Conservation (phyloP, 768 basidiomycete species). For the Crassisporium funariophilum region DNA sequence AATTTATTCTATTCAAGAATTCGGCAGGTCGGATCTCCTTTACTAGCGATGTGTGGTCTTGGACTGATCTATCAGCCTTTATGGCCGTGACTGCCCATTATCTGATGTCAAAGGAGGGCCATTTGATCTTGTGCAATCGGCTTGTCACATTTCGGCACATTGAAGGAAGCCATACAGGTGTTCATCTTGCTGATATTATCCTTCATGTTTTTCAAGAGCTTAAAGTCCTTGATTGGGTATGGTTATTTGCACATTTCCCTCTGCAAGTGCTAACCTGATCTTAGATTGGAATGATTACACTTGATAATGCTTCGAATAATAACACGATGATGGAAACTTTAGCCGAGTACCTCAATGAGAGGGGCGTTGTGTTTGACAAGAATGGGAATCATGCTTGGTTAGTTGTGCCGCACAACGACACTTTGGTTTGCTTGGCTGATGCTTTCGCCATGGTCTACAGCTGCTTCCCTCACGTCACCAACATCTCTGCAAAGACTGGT, state of each 20-base stretch:
- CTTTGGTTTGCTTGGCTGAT: not conserved
- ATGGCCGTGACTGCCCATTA: slow-evolving; percentile 36
- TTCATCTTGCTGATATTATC: slow-evolving; percentile 23
- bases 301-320: slow-evolving; percentile 38
- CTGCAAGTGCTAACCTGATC: not conserved
- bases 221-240: slow-evolving; percentile 14
- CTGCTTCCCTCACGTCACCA: slow-evolving; percentile 33
- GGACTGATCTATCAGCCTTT: slow-evolving; percentile 20
- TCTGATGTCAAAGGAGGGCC: slow-evolving; percentile 6
- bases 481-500: slow-evolving; percentile 27
- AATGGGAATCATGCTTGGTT: slow-evolving; percentile 25
- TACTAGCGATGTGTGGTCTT: slow-evolving; percentile 36
- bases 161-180: slow-evolving; percentile 29
- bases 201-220: slow-evolving; percentile 22
- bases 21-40: slow-evolving; percentile 27
- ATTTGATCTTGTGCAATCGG: not conserved
- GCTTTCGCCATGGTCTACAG: slow-evolving; percentile 12
- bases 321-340: slow-evolving; percentile 31
- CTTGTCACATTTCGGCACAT: slow-evolving; percentile 32
- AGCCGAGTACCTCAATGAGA: slow-evolving; percentile 12
- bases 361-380: slow-evolving; percentile 18
- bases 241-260: slow-evolving; percentile 10
- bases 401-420: not conserved
- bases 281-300: slow-evolving; percentile 27
- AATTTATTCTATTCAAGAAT: slow-evolving; percentile 17